These are phyloP conservation scores for Penicillium antarcticum DNA, from an alignment of 495 filamentous ascomycete genomes.

Conservation along the genomic window DNA sequence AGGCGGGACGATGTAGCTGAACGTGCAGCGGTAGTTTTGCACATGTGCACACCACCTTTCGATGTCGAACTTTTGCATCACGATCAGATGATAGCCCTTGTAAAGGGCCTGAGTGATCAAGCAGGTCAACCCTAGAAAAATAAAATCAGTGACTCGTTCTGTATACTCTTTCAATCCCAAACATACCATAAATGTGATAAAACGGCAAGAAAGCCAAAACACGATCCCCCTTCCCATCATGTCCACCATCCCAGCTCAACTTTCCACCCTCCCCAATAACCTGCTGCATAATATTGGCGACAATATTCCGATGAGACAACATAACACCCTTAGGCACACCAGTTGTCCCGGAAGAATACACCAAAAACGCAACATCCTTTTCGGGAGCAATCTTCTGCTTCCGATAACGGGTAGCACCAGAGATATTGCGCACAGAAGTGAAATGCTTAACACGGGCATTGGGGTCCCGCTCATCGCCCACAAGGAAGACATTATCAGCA, in stretches of 20 bases:
- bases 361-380: slow-evolving; percentile 60
- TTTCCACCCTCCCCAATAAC: slow-evolving; percentile 56
- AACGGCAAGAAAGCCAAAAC: slow-evolving; percentile 84
- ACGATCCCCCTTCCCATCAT: slow-evolving; percentile 63
- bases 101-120: slow-evolving; percentile 63
- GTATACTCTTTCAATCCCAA: slow-evolving; percentile 48
- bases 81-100: slow-evolving; percentile 63
- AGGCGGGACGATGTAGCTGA: slow-evolving; percentile 80
- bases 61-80: slow-evolving; percentile 85
- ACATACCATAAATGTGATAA: slow-evolving; percentile 85
- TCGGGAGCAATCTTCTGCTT: slow-evolving; percentile 43
- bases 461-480: slow-evolving; percentile 71
- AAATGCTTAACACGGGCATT: slow-evolving; percentile 68
- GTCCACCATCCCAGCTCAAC: slow-evolving; percentile 56
- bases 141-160: slow-evolving; percentile 49
- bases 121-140: slow-evolving; percentile 62
- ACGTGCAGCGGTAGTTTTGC: slow-evolving; percentile 72
- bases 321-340: slow-evolving; percentile 93
- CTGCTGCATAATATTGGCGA: slow-evolving; percentile 63
- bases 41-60: slow-evolving; percentile 72
- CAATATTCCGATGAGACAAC: slow-evolving; percentile 78
- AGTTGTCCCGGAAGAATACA: slow-evolving; percentile 89
- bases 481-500: slow-evolving; percentile 62
- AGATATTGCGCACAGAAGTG: slow-evolving; percentile 61
- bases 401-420: slow-evolving; percentile 44